Evolutionary conservation across 73 alveolate species (phyloP), one percentile per base, ranked within the genome.

Genomic region (Paramecium tetraurelia): DNA sequence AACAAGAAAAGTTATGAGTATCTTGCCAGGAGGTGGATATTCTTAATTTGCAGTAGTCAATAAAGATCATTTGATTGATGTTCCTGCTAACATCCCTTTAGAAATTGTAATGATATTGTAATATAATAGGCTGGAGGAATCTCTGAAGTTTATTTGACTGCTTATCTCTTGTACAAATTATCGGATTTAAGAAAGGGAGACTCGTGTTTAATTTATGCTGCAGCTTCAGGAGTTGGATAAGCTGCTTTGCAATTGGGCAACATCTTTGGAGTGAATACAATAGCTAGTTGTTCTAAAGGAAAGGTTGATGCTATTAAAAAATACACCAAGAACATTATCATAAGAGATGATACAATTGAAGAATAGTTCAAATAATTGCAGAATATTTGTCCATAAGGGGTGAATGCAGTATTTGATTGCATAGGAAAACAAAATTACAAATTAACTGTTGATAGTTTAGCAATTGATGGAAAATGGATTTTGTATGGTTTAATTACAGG

Each of bases 1-100:
- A 53, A 16, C 21, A 8, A 53, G 69, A 53, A 53, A 18, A 53
- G 31, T 53, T 18, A 53, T 96, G 96, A 94, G 95, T 22, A 87
- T 96, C 11, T 75, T 96, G 3, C 80, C 97, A 7, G 98, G 98
- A 3, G 98, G 98, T 5, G 96, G 98, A 16, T 96, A 96, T 84
- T 92, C 96, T 33, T 44, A 96, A 92, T 87, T 41, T 85, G 96
- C 88, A 0, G 93, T 95, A 2, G 96, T 87, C 2, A 85, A 88
- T 44, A 89, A 87, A 58, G 85, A 70, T 24, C 95, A 92, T 43
- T 27, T 89, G 1, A 88, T 96, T 68, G 93, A 83, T 16, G 69
- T 96, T 24, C 98, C 98, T 31, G 93, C 71, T 21, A 29, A 59
- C 11, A 38, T 96, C 53, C 20, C 92, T 43, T 85, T 96, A 46